These are phyloP conservation scores for Nicotiana undulata DNA, from an alignment of 257 asterid genomes.

Conservation along the genomic window DNA sequence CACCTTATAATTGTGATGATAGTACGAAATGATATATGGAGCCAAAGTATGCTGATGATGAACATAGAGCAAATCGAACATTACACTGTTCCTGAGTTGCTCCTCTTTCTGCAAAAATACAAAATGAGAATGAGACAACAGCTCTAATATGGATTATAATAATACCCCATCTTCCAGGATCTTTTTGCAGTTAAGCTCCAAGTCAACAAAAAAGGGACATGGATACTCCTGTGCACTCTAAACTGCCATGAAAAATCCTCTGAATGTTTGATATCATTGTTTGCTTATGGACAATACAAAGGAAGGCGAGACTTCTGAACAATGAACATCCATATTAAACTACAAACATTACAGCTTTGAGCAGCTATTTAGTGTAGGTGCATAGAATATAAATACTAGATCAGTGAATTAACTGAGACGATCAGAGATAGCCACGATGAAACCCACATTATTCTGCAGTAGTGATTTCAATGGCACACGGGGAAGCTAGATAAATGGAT, in stretches of 20 bases:
- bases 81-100: constrained; percentile 62
- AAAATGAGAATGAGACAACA: constrained; percentile 5
- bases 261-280: not conserved
- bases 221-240: not conserved
- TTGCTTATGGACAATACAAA: constrained; percentile 3
- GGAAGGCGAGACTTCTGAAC: not conserved
- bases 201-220: not conserved
- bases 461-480: not conserved
- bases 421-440: not conserved
- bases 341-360: not conserved
- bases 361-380: not conserved
- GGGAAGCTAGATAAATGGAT: not conserved
- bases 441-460: not conserved
- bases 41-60: constrained; percentile 65
- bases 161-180: not conserved
- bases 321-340: not conserved
- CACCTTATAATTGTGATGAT: constrained; percentile 30
- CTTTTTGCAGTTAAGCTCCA: not conserved
- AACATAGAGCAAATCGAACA: constrained; percentile 78
- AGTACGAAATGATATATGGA: constrained; percentile 48
- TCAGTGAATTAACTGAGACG: not conserved
- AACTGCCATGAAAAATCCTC: not conserved
- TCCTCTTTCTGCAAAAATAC: constrained; percentile 64
- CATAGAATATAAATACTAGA: not conserved
- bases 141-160: not conserved